phyloP scores from a whole-genome alignment of 805 yeast genomes.

The Priceomyces carsonii region DNA sequence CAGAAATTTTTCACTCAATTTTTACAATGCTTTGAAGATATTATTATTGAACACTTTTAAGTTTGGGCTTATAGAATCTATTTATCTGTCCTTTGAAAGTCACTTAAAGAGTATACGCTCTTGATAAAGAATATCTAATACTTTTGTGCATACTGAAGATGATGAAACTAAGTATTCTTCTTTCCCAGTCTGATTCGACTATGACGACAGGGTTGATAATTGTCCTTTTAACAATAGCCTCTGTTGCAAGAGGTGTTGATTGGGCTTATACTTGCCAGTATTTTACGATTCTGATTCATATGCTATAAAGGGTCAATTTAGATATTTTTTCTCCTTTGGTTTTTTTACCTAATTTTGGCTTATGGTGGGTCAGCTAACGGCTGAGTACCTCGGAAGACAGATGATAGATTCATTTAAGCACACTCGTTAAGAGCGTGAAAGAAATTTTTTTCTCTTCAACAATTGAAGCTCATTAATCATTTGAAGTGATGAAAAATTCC shows the following conservation, averaged over 20 bases:
- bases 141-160: conserved; percentile 35
- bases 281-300: conserved; percentile 60
- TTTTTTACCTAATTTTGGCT: no score
- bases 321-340: no score
- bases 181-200: conserved; percentile 93
- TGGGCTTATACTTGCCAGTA: conserved; percentile 90
- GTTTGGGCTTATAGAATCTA: conserved; percentile 22
- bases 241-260: conserved; percentile 39
- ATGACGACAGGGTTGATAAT: conserved; percentile 83
- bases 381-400: no score
- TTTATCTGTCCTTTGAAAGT: no score
- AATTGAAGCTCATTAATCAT: conserved; percentile 11
- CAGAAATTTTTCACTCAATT: conserved; percentile 1
- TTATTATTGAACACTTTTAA: conserved; percentile 13
- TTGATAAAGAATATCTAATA: no score
- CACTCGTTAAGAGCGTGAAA: conserved; percentile 16
- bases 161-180: conserved; percentile 66
- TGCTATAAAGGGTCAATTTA: neutral
- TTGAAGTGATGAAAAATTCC: conserved; percentile 72
- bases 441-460: neutral
- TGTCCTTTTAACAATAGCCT: conserved; percentile 39
- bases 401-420: conserved; percentile 26
- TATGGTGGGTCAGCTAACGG: no score
- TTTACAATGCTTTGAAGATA: neutral
- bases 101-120: no score